Evolutionary conservation across 1,284 basidiomycete species (phyloP), one percentile per base, ranked within the genome.

Genomic region (Ceratobasidium sp.): DNA sequence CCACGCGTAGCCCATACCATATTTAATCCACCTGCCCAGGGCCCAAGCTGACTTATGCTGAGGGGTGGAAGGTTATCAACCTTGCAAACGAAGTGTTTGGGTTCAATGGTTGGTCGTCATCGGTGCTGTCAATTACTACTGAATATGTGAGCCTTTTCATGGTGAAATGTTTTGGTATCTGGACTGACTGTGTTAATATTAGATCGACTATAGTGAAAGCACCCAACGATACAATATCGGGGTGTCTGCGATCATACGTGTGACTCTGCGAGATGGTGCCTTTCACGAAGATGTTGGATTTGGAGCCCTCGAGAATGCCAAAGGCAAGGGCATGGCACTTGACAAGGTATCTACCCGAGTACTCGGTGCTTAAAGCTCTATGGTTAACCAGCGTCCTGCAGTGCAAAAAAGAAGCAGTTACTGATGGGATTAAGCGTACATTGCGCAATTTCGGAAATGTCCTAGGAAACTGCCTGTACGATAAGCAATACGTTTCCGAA

Each of bases 1-100:
- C 16, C 4, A 22, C 29, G 29, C 8, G 27, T 43, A 13, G 13
- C 22, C n/a, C 37, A 34, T 48, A 46, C 19, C 37, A 19, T 53
- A 46, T 39, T 2, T 34, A 22, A 71, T 24, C 62, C 62, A 34
- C 24, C 16, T 56, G 24, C 7, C 31, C 63, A 39, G 91, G 91
- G 0, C 86, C 88, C 7, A 98, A 96, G 82, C 84, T 99, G 72
- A 96, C 94, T 8, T 99, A 99, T 80, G 91, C 95, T 2, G 97
- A 98, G 81, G 98, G 97, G 0, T 98, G 96, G 96, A 96, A 95
- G 84, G 90, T 95, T 41, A 95, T 98, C 81, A 95, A 95, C 79
- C 86, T 99, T 29, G 97, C 97, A 0, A 99, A 99, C 81, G 96
- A 99, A 79, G 93, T 99, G 46, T 99, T 99, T 84, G 97, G 97